Conservation (phyloP, 805 yeast genomes). For the Jamesozyma lodderae region DNA sequence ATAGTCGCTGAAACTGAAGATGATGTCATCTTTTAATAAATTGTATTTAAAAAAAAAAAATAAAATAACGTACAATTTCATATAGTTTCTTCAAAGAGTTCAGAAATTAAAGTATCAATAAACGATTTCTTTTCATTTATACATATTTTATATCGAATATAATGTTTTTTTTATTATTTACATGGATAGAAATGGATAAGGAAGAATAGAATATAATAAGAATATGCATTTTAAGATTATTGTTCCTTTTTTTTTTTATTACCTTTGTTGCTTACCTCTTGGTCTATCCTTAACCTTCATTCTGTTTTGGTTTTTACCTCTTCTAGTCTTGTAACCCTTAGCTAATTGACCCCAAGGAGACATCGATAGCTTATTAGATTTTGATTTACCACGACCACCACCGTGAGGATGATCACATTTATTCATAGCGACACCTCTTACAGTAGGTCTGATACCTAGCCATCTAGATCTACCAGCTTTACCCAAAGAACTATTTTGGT, state of each 20-base stretch:
- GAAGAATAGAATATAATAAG: too few relatives aligned
- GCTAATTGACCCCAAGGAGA: constrained; percentile 94
- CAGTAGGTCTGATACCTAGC: constrained; percentile 88
- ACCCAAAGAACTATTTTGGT: constrained; percentile 82
- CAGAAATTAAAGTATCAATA: too few relatives aligned
- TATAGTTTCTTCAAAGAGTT: too few relatives aligned
- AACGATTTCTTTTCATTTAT: too few relatives aligned
- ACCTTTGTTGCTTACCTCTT: constrained; percentile 46
- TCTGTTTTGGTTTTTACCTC: constrained; percentile 76
- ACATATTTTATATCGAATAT: too few relatives aligned
- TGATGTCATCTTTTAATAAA: constrained; percentile 38
- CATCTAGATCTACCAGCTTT: constrained; percentile 94
- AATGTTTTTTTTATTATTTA: too few relatives aligned
- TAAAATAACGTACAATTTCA: too few relatives aligned
- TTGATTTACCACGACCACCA: constrained; percentile 99
- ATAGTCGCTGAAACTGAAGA: constrained; percentile 36
- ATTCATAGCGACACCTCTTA: constrained; percentile 97
- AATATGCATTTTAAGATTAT: too few relatives aligned
- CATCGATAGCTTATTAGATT: constrained; percentile 88
- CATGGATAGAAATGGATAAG: too few relatives aligned
- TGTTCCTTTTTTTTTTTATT: too few relatives aligned
- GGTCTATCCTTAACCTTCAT: constrained; percentile 88
- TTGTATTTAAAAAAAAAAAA: too few relatives aligned
- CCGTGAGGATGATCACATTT: constrained; percentile 97
- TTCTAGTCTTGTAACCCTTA: constrained; percentile 91